Evolutionary conservation across 257 asterid genomes (phyloP).

Genomic region (Echites panduratus): DNA sequence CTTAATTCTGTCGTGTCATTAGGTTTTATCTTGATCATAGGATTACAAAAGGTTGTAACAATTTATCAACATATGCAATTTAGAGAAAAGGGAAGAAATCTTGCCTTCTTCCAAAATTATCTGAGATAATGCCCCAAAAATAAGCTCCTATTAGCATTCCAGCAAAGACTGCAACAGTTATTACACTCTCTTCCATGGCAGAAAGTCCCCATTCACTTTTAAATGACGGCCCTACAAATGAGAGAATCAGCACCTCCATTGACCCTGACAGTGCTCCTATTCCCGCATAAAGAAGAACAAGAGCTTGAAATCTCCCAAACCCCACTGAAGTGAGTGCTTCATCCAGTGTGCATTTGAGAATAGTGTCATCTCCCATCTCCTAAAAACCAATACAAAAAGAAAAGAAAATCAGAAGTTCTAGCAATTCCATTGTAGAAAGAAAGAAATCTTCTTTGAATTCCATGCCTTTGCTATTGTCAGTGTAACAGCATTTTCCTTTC

Average conservation of each 20-base stretch:
- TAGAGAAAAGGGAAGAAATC: background rate
- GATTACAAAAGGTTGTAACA: too few relatives aligned
- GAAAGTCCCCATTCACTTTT: constrained; percentile 64
- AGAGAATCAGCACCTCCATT: constrained; percentile 73
- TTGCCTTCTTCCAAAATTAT: constrained; percentile 68
- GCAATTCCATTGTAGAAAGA: too few relatives aligned
- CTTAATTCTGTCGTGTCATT: too few relatives aligned
- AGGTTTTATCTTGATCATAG: too few relatives aligned
- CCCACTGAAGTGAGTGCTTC: constrained; percentile 59
- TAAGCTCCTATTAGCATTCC: constrained; percentile 87
- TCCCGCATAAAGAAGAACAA: constrained; percentile 59
- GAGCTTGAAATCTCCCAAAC: constrained; percentile 62
- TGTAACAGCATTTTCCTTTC: too few relatives aligned
- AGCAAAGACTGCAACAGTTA: constrained; percentile 62
- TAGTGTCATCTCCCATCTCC: too few relatives aligned
- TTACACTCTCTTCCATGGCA: constrained; percentile 49
- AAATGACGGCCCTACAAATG: constrained; percentile 65
- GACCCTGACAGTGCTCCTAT: constrained; percentile 72
- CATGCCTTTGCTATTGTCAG: too few relatives aligned
- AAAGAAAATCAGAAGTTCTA: too few relatives aligned
- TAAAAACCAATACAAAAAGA: too few relatives aligned
- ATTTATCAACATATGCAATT: too few relatives aligned
- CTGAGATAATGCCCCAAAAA: constrained; percentile 67
- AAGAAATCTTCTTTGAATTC: too few relatives aligned
- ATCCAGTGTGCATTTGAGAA: constrained; percentile 41